phyloP scores from a whole-genome alignment of 768 basidiomycete genomes.

The Pulveroboletus sp. region DNA sequence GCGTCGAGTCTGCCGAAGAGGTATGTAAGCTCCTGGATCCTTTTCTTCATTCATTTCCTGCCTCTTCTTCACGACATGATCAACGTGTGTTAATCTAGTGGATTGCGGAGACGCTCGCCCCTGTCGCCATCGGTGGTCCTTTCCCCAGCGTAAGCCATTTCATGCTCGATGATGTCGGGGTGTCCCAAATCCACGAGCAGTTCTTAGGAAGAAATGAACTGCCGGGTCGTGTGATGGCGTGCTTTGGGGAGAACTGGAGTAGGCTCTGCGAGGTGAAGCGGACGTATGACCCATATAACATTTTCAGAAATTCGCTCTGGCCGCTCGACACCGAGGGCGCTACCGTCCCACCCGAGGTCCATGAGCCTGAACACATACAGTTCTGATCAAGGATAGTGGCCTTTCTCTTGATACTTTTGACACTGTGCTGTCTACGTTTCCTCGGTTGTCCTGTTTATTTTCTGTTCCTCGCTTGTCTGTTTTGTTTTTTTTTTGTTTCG shows the following conservation, averaged over 20 bases:
- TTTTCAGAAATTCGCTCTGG: constrained; percentile 81
- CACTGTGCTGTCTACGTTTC: too few species aligned
- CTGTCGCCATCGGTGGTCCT: constrained; percentile 73
- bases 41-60: neutral
- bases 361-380: constrained; percentile 48
- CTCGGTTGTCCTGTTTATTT: too few species aligned
- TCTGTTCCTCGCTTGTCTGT: too few species aligned
- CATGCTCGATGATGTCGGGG: constrained; percentile 13
- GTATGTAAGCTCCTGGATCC: constrained; percentile 32
- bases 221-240: constrained; percentile 55
- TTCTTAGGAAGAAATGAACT: constrained; percentile 72
- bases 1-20: constrained; percentile 77
- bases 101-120: constrained; percentile 70
- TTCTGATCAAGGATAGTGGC: constrained; percentile 10
- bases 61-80: constrained; percentile 3
- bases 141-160: constrained; percentile 68
- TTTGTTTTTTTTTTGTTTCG: too few species aligned
- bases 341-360: constrained; percentile 49
- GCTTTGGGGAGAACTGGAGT: constrained; percentile 72
- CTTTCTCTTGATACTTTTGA: too few species aligned
- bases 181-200: constrained; percentile 36
- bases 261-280: constrained; percentile 68
- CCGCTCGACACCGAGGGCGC: constrained; percentile 59
- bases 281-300: constrained; percentile 67
- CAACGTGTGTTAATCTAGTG: constrained; percentile 42